These are phyloP conservation scores for Xylaria intraflava DNA, from an alignment of 495 filamentous ascomycete species.

Conservation along the genomic window DNA sequence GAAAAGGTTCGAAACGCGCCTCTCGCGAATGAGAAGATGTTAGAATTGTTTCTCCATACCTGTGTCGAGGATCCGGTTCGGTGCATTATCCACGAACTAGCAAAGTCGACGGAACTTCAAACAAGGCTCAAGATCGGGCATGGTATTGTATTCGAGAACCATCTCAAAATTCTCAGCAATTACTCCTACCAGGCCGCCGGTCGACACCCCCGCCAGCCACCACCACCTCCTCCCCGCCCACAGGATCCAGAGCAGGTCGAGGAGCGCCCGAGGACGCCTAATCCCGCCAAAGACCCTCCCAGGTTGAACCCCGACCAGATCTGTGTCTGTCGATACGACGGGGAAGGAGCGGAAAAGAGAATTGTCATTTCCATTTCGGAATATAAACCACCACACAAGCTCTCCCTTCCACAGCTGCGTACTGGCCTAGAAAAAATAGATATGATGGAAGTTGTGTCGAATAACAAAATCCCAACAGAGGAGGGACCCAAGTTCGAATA, in stretches of 20 bases:
- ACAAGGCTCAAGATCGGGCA: not conserved
- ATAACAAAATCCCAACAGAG: not conserved
- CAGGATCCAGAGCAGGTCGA: constrained; percentile 26
- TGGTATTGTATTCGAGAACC: constrained; percentile 4
- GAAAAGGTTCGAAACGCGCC: not conserved
- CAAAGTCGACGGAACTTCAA: not conserved
- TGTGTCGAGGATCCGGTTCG: constrained; percentile 3
- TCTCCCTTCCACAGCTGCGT: not conserved
- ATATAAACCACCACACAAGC: constrained; percentile 6
- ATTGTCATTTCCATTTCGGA: not conserved
- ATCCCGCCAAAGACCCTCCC: not conserved
- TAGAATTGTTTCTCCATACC: constrained; percentile 3
- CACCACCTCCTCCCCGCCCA: constrained; percentile 13
- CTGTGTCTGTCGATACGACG: not conserved
- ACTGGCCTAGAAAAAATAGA: not conserved
- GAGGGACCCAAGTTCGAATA: not conserved
- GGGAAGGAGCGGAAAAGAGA: not conserved
- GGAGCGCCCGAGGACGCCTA: not conserved
- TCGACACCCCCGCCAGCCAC: constrained; percentile 21
- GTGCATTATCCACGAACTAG: constrained; percentile 4
- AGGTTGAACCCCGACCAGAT: constrained; percentile 1
- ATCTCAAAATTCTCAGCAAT: not conserved
- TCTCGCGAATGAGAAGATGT: constrained; percentile 3
- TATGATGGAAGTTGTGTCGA: not conserved
- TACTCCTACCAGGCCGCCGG: constrained; percentile 3